phyloP scores from a whole-genome alignment of 352 stramenopile genomes.

The Globisporangium camurandrum region DNA sequence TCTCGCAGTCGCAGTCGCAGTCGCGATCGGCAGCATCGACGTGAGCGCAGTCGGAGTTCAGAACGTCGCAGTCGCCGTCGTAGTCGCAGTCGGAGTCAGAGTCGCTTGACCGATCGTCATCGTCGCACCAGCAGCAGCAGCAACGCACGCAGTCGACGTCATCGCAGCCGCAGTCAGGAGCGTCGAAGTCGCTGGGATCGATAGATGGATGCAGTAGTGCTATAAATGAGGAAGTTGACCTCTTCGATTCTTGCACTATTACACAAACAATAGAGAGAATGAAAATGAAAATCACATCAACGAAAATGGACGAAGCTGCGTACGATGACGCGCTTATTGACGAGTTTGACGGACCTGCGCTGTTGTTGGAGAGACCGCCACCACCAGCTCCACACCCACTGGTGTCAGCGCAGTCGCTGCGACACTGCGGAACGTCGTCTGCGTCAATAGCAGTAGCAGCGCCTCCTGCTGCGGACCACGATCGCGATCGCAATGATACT shows the following conservation, averaged over 20 bases:
- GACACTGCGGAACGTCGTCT: background rate
- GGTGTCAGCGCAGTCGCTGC: constrained; percentile 4
- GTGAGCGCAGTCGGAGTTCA: constrained; percentile 8
- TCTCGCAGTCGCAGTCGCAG: constrained; percentile 8
- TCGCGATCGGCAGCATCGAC: constrained; percentile 12
- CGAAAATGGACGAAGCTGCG: constrained; percentile 12
- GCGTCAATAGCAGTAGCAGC: background rate
- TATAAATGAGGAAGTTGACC: too few relatives aligned
- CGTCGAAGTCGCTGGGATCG: constrained; percentile 11
- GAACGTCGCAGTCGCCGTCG: constrained; percentile 1
- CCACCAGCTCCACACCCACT: background rate
- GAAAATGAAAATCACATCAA: background rate
- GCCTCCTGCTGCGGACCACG: too few relatives aligned
- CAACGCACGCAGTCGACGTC: constrained; percentile 1
- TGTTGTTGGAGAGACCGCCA: background rate
- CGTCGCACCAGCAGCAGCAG: constrained; percentile 1
- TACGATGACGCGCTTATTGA: constrained; percentile 57
- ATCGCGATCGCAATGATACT: background rate
- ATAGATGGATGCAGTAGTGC: too few relatives aligned
- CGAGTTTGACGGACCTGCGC: constrained; percentile 38
- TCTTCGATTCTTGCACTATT: background rate
- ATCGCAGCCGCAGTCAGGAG: constrained; percentile 7
- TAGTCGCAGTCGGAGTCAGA: constrained; percentile 3
- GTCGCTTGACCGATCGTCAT: constrained; percentile 13
- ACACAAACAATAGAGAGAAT: background rate